A percentile compares a stretch with the other conserved stretches of the same genome.
These are phyloP conservation scores for Pythium aquatile DNA, from an alignment of 352 stramenopile genomes.

Conservation along the genomic window DNA sequence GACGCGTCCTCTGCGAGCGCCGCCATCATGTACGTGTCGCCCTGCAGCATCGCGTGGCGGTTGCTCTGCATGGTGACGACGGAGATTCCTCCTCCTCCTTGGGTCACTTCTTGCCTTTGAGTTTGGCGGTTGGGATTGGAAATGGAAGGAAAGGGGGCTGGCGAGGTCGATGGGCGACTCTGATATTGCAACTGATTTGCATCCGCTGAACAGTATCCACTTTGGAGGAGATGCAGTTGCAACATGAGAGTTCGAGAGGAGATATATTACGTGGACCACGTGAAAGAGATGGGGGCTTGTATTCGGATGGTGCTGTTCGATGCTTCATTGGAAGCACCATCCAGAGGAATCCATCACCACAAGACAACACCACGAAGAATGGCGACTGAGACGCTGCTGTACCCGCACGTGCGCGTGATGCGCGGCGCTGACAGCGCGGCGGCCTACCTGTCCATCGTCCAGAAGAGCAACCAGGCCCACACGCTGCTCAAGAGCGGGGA, in stretches of 20 bases:
- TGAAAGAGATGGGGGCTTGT: slow-evolving; percentile 6
- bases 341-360: not conserved
- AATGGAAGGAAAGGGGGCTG: slow-evolving; percentile 8
- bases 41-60: slow-evolving; percentile 2
- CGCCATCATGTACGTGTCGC: not conserved
- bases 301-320: slow-evolving; percentile 1
- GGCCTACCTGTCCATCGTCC: slow-evolving; percentile 49
- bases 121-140: not conserved
- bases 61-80: not conserved
- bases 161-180: not conserved
- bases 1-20: not conserved
- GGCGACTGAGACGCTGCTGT: slow-evolving; percentile 24
- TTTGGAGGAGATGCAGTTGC: slow-evolving; percentile 15
- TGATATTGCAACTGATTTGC: slow-evolving; percentile 18
- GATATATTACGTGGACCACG: slow-evolving; percentile 12
- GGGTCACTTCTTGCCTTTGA: slow-evolving; percentile 1
- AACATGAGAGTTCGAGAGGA: slow-evolving; percentile 10
- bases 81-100: not conserved
- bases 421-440: slow-evolving; percentile 32
- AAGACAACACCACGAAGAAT: slow-evolving; percentile 6
- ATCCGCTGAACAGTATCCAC: not conserved
- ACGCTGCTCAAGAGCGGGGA: slow-evolving; percentile 40
- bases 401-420: slow-evolving; percentile 33
- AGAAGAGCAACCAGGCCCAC: slow-evolving; percentile 43
- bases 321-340: slow-evolving; percentile 2